Conservation (phyloP, 129 eudicot species). For the Flaveria sonorensis region DNA sequence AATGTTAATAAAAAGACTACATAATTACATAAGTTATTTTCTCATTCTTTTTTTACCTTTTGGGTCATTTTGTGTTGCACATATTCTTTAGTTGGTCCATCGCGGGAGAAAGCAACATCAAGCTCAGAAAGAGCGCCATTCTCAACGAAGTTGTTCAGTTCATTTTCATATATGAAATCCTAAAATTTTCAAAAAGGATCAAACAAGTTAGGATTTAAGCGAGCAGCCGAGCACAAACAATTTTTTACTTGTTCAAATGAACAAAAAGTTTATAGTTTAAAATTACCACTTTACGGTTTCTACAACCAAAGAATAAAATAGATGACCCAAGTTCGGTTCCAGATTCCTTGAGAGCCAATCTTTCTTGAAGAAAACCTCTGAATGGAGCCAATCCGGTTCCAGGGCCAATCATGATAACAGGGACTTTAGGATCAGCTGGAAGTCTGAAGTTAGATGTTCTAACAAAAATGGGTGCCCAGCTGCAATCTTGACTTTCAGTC, state of each 20-base stretch:
- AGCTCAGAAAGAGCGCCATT: conserved; percentile 85
- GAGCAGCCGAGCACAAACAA: not conserved
- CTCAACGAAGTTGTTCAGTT: conserved; percentile 69
- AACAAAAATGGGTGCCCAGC: conserved; percentile 87
- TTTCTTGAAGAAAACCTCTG: conserved; percentile 94
- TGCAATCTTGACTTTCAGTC: conserved; percentile 67
- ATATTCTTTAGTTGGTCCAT: conserved; percentile 85
- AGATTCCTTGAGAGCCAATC: conserved; percentile 81
- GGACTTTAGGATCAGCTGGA: conserved; percentile 75
- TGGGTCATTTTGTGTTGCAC: conserved; percentile 91
- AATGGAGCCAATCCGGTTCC: conserved; percentile 99
- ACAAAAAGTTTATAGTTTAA: not conserved
- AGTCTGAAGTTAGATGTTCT: conserved; percentile 91
- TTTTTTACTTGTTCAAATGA: not conserved
- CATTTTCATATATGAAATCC: conserved; percentile 88
- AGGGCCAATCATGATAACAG: conserved; percentile 95
- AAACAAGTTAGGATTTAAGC: not conserved
- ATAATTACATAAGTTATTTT: not conserved
- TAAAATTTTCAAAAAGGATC: conserved; percentile 19
- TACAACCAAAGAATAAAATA: conserved; percentile 84
- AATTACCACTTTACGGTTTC: conserved; percentile 82
- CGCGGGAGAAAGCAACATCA: conserved; percentile 89
- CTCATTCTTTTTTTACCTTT: conserved; percentile 42
- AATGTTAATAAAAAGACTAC: not conserved
- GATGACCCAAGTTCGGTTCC: conserved; percentile 88